Base-by-base conservation (phyloP, 352 stramenopile species). In the Blastocystis sp. region DNA sequence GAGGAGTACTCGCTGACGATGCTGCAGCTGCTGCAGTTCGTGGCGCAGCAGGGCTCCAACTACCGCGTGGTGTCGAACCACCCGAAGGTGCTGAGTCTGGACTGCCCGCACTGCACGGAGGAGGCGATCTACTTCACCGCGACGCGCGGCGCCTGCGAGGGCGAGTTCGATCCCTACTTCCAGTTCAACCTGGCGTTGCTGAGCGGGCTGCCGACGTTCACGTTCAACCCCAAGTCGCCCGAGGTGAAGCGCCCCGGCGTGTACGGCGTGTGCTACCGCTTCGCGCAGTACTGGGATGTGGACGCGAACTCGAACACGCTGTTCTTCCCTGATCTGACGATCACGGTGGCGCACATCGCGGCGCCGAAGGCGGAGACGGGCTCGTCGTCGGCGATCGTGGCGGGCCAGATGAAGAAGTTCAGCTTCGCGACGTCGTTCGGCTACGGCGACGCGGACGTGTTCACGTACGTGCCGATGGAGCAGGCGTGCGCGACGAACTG, bases 1-100 rank as follows among this genome's bases (percentile, higher is more conserved):
- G 74, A 84, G 17, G 57, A 84, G 74, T 84, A 84, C 34, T 68
- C 74, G 42, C 60, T 84, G 74, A 84, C 54, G 11, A 54, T 84
- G 54, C 19, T 70, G 1, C 74, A 70, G 52, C 38, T 84, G 74
- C 21, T 62, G 7, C 24, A 59, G 1, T 52, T 84, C 52, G 57
- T 69, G 38, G 74, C 74, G 34, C 17, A 11, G 2, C 24, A 7
- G 7, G 74, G 74, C 40, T 38, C 74, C 14, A 38, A 84, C 61
- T 38, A 84, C 66, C 74, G 74, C 66, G 74, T 84, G 52, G 54
- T 84, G 38, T 68, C 74, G 17, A 45, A 52, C 60, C 57, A 84
- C 48, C 57, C 74, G 28, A 84, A 84, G 74, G 52, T 48, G n/a
- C 66, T 84, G 28, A 52, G 54, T 43, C 52, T 84, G 19, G 57